phyloP scores from a whole-genome alignment of 345 rosid genomes.

The Acer campestre region DNA sequence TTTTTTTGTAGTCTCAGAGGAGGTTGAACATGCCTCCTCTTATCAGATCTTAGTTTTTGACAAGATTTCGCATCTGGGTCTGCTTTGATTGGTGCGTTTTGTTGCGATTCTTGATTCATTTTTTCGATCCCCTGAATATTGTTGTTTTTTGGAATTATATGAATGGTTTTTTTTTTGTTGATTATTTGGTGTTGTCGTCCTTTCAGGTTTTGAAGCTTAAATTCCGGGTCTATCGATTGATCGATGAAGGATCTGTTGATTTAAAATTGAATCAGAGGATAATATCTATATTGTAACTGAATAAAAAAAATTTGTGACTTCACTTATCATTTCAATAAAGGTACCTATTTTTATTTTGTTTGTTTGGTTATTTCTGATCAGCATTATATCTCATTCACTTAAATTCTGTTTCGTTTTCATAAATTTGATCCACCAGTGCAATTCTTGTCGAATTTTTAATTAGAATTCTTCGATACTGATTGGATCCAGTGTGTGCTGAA shows the following conservation, averaged over 20 bases:
- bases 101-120: slow-evolving; percentile 42
- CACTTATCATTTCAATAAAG: slow-evolving; percentile 37
- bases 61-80: slow-evolving; percentile 78
- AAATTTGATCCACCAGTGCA: background rate
- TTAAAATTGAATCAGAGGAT: slow-evolving; percentile 45
- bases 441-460: background rate
- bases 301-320: slow-evolving; percentile 30
- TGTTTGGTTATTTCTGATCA: slow-evolving; percentile 24
- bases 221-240: slow-evolving; percentile 36
- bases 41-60: slow-evolving; percentile 69
- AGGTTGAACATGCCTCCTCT: slow-evolving; percentile 71
- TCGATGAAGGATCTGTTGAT: slow-evolving; percentile 61
- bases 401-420: slow-evolving; percentile 16
- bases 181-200: background rate
- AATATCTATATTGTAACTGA: slow-evolving; percentile 25
- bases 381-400: slow-evolving; percentile 23
- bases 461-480: slow-evolving; percentile 19
- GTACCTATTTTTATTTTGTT: slow-evolving; percentile 33
- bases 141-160: slow-evolving; percentile 19
- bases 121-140: slow-evolving; percentile 40
- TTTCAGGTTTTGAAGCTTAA: slow-evolving; percentile 38
- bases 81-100: slow-evolving; percentile 69
- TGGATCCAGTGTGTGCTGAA: slow-evolving; percentile 35
- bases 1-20: slow-evolving; percentile 37
- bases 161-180: slow-evolving; percentile 27